Evolutionary conservation across 257 asterid genomes (phyloP), one percentile per base, ranked within the genome.

Genomic region (Gardenia jasminoides): DNA sequence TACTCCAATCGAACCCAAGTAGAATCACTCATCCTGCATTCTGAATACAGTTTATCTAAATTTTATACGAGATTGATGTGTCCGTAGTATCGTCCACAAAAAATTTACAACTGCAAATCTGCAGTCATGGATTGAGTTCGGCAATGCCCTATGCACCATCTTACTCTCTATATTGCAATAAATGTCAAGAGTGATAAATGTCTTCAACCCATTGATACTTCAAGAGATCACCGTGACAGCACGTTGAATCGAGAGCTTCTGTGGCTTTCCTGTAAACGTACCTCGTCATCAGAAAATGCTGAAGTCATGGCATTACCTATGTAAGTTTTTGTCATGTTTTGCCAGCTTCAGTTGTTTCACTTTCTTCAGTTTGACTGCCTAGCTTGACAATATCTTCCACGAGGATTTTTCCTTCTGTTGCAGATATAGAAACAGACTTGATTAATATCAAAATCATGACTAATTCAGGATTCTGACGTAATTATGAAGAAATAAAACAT

Each of bases 361-460:
- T 82, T 46, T 85, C 92, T 78, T 88, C 89, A 33, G 82, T 66
- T 13, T 91, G 91, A 76, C 93, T 88, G 71, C 97, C 98, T 87
- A 94, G 79, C 89, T 88, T 86, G 78, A 94, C 98, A 41, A 91
- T 94, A 84, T 92, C 97, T 85, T 92, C 94, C 5, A 94, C 98
- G 16, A 85, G 92, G 85, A 94, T 94, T 84, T 94, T 94, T 31
- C 97, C 98, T 79, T 94, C 97, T 91, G 94, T 72, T 79, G 76
- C 33, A 74, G 31, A 47, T 89, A 54, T 36, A 79, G 56, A 75
- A 72, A 58, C 70, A 46, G 30, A 70, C 61, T 54, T 54, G 26
- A 54, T 54, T 5, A 54, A 20, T 54, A 19, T 54, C 61, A 54
- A 54, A 20, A 7, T 50, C 20, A 50, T 2, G 17, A 50, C 20